These are phyloP conservation scores for Daldinia sp. DNA, from an alignment of 2,329 filamentous ascomycete genomes.

Conservation along the genomic window DNA sequence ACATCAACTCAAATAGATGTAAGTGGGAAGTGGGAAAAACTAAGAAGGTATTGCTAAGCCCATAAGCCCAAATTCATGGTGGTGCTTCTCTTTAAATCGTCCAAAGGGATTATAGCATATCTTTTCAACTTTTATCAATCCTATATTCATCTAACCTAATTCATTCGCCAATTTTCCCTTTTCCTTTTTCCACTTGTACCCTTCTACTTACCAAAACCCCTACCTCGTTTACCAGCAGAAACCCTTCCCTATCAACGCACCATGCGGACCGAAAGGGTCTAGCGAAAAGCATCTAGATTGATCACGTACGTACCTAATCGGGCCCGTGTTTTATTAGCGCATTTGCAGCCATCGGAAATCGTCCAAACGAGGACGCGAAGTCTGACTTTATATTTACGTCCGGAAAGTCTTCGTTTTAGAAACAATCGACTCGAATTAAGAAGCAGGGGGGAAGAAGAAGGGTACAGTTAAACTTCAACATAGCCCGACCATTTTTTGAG, in stretches of 20 bases:
- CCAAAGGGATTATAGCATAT: slow-evolving; percentile 18
- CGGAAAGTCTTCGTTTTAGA: not conserved
- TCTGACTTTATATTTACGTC: not conserved
- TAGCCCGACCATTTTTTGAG: slow-evolving; percentile 12
- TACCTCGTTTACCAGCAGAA: not conserved
- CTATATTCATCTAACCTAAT: slow-evolving; percentile 16
- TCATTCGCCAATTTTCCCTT: slow-evolving; percentile 6
- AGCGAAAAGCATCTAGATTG: slow-evolving; percentile 28
- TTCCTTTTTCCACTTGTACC: not conserved
- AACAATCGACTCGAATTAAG: slow-evolving; percentile 8
- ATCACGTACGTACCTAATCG: slow-evolving; percentile 13
- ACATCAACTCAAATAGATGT: too few species aligned
- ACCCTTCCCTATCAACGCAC: slow-evolving; percentile 14
- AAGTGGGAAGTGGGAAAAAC: not conserved
- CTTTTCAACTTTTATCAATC: slow-evolving; percentile 19
- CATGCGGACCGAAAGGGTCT: slow-evolving; percentile 26
- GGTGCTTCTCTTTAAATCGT: slow-evolving; percentile 3
- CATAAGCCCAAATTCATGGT: slow-evolving; percentile 9
- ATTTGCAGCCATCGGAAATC: slow-evolving; percentile 22
- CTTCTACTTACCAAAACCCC: not conserved
- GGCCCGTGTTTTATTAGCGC: slow-evolving; percentile 27
- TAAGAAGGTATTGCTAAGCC: slow-evolving; percentile 11
- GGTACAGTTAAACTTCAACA: not conserved
- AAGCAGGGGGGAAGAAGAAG: not conserved
- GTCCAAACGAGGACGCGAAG: slow-evolving; percentile 1